Percentiles rank a stretch among this genome's conserved stretches.
These are phyloP conservation scores for Fraxinus nigra DNA, from an alignment of 305 asterid species.

Conservation along the genomic window DNA sequence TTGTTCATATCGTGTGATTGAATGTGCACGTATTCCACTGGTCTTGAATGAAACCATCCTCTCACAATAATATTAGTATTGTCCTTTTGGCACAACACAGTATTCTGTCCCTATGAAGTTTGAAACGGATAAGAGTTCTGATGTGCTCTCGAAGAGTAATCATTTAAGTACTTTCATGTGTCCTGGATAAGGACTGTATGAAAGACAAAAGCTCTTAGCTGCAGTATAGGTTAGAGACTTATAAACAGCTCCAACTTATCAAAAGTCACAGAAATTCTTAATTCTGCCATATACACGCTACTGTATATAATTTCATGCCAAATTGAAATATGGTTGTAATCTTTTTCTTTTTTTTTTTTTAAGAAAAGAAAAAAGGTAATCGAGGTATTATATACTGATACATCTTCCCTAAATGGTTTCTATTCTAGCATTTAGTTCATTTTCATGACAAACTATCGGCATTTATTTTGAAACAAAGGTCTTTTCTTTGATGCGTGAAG, in stretches of 20 bases:
- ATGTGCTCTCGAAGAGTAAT: neutral
- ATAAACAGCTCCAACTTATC: neutral
- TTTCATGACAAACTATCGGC: neutral
- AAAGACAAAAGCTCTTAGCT: neutral
- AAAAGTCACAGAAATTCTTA: neutral
- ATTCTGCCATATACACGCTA: neutral
- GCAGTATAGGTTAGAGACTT: neutral
- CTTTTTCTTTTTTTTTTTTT: too few species aligned
- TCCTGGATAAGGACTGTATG: neutral
- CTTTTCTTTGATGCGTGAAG: neutral
- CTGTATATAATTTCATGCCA: neutral
- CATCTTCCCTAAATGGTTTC: neutral
- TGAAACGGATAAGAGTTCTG: neutral
- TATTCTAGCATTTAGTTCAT: neutral
- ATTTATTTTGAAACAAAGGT: neutral
- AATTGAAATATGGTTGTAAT: neutral
- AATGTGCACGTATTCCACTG: conserved; percentile 19
- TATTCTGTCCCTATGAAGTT: neutral
- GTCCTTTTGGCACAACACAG: neutral
- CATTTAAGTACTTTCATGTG: neutral
- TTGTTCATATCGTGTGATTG: conserved; percentile 31
- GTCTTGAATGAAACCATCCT: neutral
- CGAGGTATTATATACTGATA: neutral
- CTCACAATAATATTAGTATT: neutral
- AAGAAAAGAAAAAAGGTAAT: neutral